Evolutionary conservation across 345 rosid species (phyloP), one percentile per base, ranked within the genome.

Genomic region (Rhodomyrtus tomentosa): DNA sequence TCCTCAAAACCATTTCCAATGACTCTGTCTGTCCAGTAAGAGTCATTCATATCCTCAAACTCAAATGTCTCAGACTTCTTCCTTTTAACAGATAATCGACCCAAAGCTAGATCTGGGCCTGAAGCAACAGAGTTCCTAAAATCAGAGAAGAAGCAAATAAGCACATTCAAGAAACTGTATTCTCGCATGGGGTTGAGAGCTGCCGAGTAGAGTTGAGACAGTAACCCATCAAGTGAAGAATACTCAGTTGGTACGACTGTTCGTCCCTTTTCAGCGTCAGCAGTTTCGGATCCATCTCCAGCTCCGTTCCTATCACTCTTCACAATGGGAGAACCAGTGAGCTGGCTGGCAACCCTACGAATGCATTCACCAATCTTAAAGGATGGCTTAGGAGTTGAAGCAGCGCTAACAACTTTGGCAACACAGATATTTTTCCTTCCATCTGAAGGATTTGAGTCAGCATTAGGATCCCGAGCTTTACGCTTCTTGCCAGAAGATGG

Each of bases 341-440:
- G 91, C 88, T 93, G 98, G 91, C 96, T 96, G 0, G 98, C 99
- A 89, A 92, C 96, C 91, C 98, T 92, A 83, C 94, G 92, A 84
- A 96, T 94, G 90, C 99, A 91, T 73, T 92, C 98, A 42, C 99
- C 99, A 22, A 96, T 95, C 87, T 95, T 95, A 86, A 96, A 96
- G 76, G 98, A 93, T 15, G 98, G 95, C 88, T 89, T 94, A 25
- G 94, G 91, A 74, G 85, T 3, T 38, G 83, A 32, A 82, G 89
- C 38, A 4, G 89, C 84, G 21, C 80, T 62, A 86, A 93, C 91
- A 32, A 91, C 93, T 89, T 93, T 95, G 6, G 98, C 92, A 58
- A 93, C 90, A 50, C 97, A 90, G 56, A 91, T 88, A 84, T 92
- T 91, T 90, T 91, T 95, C 87, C 89, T 91, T 86, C 92, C 91